Percentiles rank a stretch among this genome's conserved stretches.
These are phyloP conservation scores for Quillaja saponaria DNA, from an alignment of 306 rosid genomes.

Conservation along the genomic window DNA sequence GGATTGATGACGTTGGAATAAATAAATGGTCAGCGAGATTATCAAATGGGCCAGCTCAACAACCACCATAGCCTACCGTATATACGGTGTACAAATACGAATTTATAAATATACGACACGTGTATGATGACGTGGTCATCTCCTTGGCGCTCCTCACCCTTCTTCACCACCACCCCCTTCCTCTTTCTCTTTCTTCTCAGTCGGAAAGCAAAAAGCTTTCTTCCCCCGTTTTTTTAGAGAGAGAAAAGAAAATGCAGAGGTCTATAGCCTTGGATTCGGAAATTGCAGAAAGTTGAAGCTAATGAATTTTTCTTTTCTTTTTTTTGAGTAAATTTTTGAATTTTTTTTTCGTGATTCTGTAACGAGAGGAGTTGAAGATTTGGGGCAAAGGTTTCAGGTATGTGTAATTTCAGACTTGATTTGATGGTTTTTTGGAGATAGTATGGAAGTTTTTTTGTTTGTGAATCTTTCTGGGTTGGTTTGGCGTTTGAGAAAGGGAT, in stretches of 20 bases:
- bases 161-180: slow-evolving; percentile 28
- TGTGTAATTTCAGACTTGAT: slow-evolving; percentile 32
- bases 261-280: slow-evolving; percentile 3
- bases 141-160: slow-evolving; percentile 49
- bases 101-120: slow-evolving; percentile 54
- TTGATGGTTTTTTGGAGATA: slow-evolving; percentile 14
- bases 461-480: slow-evolving; percentile 12
- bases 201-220: slow-evolving; percentile 21
- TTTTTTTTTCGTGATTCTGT: neutral
- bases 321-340: neutral
- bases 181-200: slow-evolving; percentile 20
- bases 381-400: slow-evolving; percentile 43
- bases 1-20: slow-evolving; percentile 43
- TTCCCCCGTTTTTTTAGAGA: slow-evolving; percentile 44
- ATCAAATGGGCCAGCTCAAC: slow-evolving; percentile 74
- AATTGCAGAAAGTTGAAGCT: slow-evolving; percentile 33
- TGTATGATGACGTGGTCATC: slow-evolving; percentile 80
- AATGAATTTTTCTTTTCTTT: slow-evolving; percentile 4
- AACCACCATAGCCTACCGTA: slow-evolving; percentile 55
- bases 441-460: slow-evolving; percentile 16
- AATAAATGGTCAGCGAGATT: slow-evolving; percentile 56
- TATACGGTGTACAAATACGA: slow-evolving; percentile 54
- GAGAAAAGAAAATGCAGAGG: slow-evolving; percentile 47
- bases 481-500: slow-evolving; percentile 31
- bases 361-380: slow-evolving; percentile 21